phyloP scores from a whole-genome alignment of 2,329 filamentous ascomycete species.

The Parastagonospora avenae region DNA sequence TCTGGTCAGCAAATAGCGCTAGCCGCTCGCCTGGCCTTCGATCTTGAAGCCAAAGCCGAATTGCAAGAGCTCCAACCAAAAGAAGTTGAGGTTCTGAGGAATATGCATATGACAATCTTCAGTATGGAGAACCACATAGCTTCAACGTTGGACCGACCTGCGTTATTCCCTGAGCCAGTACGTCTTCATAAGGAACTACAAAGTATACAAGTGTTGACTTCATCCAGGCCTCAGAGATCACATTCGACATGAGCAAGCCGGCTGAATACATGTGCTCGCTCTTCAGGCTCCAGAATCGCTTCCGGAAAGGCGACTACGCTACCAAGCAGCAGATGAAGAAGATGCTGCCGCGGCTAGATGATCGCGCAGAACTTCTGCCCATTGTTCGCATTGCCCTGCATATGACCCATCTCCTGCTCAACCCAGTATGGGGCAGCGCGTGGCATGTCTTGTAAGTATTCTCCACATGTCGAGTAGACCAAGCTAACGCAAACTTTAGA shows the following conservation, averaged over 20 bases:
- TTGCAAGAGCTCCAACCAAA: conserved; percentile 29
- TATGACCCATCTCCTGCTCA: conserved; percentile 40
- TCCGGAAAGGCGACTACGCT: conserved; percentile 35
- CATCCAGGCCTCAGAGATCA: conserved; percentile 30
- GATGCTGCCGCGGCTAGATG: conserved; percentile 33
- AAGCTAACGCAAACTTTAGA: conserved; percentile 15
- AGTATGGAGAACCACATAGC: conserved; percentile 44
- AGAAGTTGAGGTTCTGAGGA: conserved; percentile 28
- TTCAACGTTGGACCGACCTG: conserved; percentile 41
- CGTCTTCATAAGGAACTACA: neutral
- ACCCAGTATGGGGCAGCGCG: conserved; percentile 40
- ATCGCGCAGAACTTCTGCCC: conserved; percentile 29
- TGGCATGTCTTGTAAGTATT: conserved; percentile 28
- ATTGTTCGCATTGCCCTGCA: conserved; percentile 36
- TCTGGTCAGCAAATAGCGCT: conserved; percentile 45
- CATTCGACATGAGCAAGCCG: conserved; percentile 34
- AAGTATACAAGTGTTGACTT: conserved; percentile 8
- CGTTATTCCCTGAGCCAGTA: conserved; percentile 44
- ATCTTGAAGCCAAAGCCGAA: conserved; percentile 34
- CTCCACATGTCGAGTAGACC: neutral
- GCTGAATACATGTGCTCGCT: conserved; percentile 42
- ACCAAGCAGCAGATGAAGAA: conserved; percentile 26
- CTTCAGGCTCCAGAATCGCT: conserved; percentile 42
- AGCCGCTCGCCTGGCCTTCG: conserved; percentile 39
- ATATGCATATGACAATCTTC: conserved; percentile 45